Evolutionary conservation across 306 rosid genomes (phyloP).

Genomic region (Sophora flavescens): DNA sequence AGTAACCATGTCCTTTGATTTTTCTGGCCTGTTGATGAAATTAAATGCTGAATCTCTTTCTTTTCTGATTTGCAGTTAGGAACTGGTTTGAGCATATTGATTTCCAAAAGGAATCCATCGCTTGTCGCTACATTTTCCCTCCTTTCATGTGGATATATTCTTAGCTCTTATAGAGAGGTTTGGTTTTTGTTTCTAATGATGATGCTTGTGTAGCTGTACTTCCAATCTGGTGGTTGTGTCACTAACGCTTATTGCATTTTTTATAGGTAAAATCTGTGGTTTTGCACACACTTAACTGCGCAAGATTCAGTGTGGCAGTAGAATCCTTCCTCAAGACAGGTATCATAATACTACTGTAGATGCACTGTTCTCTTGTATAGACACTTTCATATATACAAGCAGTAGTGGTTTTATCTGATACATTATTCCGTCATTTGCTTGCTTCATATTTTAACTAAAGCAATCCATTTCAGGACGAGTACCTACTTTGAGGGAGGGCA

Average conservation of each 20-base stretch:
- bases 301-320: slow-evolving; percentile 90
- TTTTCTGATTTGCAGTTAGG: slow-evolving; percentile 79
- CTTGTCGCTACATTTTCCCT: slow-evolving; percentile 83
- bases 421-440: slow-evolving; percentile 28
- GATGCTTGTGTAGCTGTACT: slow-evolving; percentile 34
- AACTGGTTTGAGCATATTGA: slow-evolving; percentile 90
- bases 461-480: slow-evolving; percentile 71
- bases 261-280: slow-evolving; percentile 92
- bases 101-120: slow-evolving; percentile 89
- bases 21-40: slow-evolving; percentile 23
- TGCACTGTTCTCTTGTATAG: slow-evolving; percentile 18
- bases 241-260: slow-evolving; percentile 43
- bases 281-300: slow-evolving; percentile 89
- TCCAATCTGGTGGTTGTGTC: slow-evolving; percentile 29
- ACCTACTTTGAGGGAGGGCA: slow-evolving; percentile 86
- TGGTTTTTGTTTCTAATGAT: slow-evolving; percentile 44
- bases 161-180: slow-evolving; percentile 97
- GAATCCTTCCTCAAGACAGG: slow-evolving; percentile 93
- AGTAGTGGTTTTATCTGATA: slow-evolving; percentile 3
- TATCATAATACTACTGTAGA: slow-evolving; percentile 45
- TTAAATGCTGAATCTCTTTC: slow-evolving; percentile 28
- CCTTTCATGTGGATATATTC: slow-evolving; percentile 90
- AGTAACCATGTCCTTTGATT: not conserved
- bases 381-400: slow-evolving; percentile 30
- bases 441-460: slow-evolving; percentile 36